Conservation (phyloP, 148 eudicot genomes). For the Rheum nobile region DNA sequence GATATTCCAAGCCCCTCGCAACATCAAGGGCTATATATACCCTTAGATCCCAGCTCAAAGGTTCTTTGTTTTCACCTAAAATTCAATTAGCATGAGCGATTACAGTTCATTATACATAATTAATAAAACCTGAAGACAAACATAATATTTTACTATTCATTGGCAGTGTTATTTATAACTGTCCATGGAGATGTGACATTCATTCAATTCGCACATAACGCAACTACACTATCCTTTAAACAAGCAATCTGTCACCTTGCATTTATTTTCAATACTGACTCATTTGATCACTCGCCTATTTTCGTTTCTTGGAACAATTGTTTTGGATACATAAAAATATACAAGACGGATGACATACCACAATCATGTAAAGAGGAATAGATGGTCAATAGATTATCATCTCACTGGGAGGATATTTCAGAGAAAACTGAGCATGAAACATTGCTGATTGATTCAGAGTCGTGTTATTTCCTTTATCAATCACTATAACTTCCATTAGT, state of each 20-base stretch:
- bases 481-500: not conserved
- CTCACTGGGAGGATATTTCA: not conserved
- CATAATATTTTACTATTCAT: not conserved
- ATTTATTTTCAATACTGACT: not conserved
- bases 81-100: not conserved
- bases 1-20: slow-evolving; percentile 91
- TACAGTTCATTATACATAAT: not conserved
- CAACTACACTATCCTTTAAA: not conserved
- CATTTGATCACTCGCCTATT: not conserved
- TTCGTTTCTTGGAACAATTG: not conserved
- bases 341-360: not conserved
- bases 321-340: not conserved
- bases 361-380: not conserved
- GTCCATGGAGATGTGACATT: not conserved
- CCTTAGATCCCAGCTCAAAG: slow-evolving; percentile 68
- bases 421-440: not conserved
- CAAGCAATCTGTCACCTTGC: not conserved
- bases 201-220: not conserved
- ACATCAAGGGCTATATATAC: slow-evolving; percentile 85
- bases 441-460: not conserved
- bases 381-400: not conserved
- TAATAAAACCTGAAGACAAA: not conserved
- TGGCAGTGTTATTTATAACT: not conserved
- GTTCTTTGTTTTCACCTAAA: slow-evolving; percentile 55
- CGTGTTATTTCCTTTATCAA: not conserved